Base-by-base conservation (phyloP, 768 basidiomycete species). In the Cubamyces sp. region DNA sequence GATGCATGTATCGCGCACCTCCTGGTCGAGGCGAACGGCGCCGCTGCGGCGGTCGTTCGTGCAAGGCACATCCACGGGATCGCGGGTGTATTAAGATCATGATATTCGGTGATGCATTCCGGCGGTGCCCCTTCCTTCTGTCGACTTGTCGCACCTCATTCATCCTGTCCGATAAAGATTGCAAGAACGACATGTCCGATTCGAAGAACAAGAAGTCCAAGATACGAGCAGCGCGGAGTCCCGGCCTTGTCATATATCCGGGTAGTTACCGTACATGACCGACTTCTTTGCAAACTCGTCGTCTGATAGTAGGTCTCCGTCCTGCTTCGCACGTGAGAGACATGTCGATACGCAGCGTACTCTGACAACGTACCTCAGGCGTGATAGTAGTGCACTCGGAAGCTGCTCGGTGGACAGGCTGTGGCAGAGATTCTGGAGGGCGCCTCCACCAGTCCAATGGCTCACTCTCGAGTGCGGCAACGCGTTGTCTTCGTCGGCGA, bases 371-470 rank as follows among this genome's bases (percentile, higher is more conserved):
- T 52, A 52, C 51, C 15, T 52, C 51, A 3, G 7, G n/a, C 9
- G 5, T 37, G 19, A 52, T 37, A 1, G 51, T 52, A n/a, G 51
- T 39, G 37, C 37, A 39, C n/a, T 39, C 51, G 11, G 51, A 52
- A 39, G 51, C n/a, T 37, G n/a, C 51, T 9, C 18, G 3, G 19
- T 39, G 8, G 12, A 39, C 28, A 9, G 49, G 28, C 49, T 14
- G 49, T 5, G 49, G 16, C 11, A 34, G 1, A 11, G 1, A 11
- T 3, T 28, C 49, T 4, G 26, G 18, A 12, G 26, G 28, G 18
- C 30, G 49, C 49, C 25, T 51, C 49, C 49, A 51, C 49, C 49
- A 51, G 49, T 51, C 30, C 7, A 51, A 34, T 11, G 49, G 30
- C 28, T 18, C 49, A 19, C 30, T 34, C 26, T 16, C 5, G 14